Evolutionary conservation across 2,329 filamentous ascomycete genomes (phyloP), one percentile per base, ranked within the genome.

Genomic region (Stemphylium vesicarium): DNA sequence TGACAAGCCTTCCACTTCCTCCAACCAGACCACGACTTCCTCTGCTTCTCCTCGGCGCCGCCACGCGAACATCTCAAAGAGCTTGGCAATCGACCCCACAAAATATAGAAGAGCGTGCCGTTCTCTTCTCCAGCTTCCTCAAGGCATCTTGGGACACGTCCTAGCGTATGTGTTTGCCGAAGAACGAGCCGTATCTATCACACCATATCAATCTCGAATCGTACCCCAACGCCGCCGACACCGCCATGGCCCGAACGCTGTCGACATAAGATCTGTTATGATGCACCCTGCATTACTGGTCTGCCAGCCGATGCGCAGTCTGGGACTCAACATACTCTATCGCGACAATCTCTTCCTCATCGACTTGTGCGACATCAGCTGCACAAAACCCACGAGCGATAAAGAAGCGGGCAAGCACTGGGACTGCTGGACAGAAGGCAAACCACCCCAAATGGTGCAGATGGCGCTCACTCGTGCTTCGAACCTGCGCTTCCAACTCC

Each of bases 401-500:
- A 65, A 38, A 16, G 51, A 67, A 7, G 11, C 59, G 1, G 62
- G 57, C 29, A 57, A 52, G 35, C 50, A 63, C 10, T 58, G 64
- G 37, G 58, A 57, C 29, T 67, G 65, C 41, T 70, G 68, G 68
- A 53, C 60, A 20, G 37, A 31, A 11, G 49, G 51, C 6, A 55
- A 59, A 1, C 42, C 53, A 12, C 68, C 68, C 4, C 47, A 54
- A 6, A 61, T 64, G 56, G 61, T 69, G 4, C 55, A 48, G 11
- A 47, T 55, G 5, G 56, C 62, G 24, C 54, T 70, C n/a, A 44
- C 33, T 2, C 59, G 42, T 16, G 51, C 66, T 16, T 65, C 55
- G 4, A 64, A 59, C 22, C 26, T 70, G 1, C 56, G 62, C 22
- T 43, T 70, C 20, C 62, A 65, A 20, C 57, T 70, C n/a, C 65